Evolutionary conservation across 1,139 yeast genomes (phyloP), one percentile per base, ranked within the genome.

Genomic region (Suhomyces bolitotheri): DNA sequence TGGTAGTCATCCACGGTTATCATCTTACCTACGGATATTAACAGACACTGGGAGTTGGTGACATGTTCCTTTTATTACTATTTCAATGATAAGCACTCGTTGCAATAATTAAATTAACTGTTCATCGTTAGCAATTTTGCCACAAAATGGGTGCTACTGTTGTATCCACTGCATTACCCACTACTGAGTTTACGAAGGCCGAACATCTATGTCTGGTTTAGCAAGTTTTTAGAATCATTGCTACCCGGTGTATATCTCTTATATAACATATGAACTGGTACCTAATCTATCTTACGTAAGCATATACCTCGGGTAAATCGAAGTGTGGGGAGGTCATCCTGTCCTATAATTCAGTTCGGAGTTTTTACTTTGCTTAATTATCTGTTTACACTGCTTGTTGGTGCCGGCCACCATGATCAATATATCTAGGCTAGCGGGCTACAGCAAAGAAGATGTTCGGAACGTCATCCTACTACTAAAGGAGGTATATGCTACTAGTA

Each of bases 401-500:
- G 22, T 13, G 31, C 25, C 13, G 26, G 30, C 30, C 26, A 24
- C 27, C 34, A 67, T 67, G 73, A 63, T 62, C 21, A 59, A 51
- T 40, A 53, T 66, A 29, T 66, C 73, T 15, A 56, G 61, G 39
- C 51, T 68, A 33, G 54, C 64, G 22, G 62, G 64, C 11, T 64
- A 62, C 46, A 60, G 50, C 35, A 54, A 48, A 34, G 62, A 66
- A 39, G 73, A 69, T 48, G 36, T 66, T 17, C 50, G 57, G 31
- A 66, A 64, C 38, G 43, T 68, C 15, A 44, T 67, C 29, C 51
- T 60, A 40, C 53, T 71, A 15, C 50, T 69, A 20, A 67, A 60
- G 40, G 74, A 70, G 43, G 64, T 69, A 1, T 64, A 64, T 46
- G 56, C 54, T 36, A 64, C 66, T 38, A 67, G 64, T 46, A 61